Evolutionary conservation across 306 rosid species (phyloP).

Genomic region (Cyclanthera cordifolia): DNA sequence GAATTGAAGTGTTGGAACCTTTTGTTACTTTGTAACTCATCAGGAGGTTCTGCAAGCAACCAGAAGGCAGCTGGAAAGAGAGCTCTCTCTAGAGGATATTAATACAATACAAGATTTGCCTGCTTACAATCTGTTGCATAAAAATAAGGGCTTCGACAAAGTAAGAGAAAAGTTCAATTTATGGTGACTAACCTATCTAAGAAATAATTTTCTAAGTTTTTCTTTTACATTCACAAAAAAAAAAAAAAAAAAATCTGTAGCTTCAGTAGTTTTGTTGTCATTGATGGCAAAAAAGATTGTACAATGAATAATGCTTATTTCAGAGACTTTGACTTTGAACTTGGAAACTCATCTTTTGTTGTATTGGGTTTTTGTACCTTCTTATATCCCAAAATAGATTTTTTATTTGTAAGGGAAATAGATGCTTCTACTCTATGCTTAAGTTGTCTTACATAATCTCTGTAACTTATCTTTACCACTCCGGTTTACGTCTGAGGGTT

Average conservation of each 20-base stretch:
- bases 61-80: slow-evolving; percentile 70
- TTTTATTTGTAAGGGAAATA: no score
- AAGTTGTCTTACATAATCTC: no score
- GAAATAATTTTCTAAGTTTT: no score
- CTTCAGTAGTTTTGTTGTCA: slow-evolving; percentile 18
- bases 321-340: neutral
- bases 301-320: neutral
- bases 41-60: slow-evolving; percentile 86
- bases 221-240: no score
- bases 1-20: neutral
- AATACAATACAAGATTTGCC: slow-evolving; percentile 65
- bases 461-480: no score
- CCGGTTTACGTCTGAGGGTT: no score
- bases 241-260: no score
- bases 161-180: no score
- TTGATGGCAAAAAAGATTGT: slow-evolving; percentile 1
- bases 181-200: no score
- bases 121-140: slow-evolving; percentile 69
- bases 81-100: slow-evolving; percentile 71
- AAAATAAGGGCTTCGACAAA: neutral
- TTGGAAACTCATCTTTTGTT: neutral
- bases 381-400: no score
- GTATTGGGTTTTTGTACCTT: no score
- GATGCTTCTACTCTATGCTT: no score
- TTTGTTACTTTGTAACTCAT: slow-evolving; percentile 12